Percentiles rank a stretch among this genome's conserved stretches.
Conservation (phyloP, 2,329 filamentous ascomycete genomes). For the Leptodontidium sp. region DNA sequence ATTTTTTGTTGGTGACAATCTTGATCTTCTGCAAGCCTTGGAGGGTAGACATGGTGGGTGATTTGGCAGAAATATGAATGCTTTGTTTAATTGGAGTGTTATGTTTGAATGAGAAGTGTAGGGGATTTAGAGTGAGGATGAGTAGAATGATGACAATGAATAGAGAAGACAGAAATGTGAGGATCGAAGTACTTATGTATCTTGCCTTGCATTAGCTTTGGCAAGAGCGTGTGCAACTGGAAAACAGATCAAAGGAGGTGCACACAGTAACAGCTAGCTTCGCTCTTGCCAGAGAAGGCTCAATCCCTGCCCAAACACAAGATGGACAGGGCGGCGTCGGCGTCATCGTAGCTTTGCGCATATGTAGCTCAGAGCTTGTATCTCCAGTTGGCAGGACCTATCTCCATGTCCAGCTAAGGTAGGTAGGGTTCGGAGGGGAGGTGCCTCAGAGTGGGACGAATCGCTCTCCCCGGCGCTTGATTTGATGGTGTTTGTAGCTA, state of each 20-base stretch:
- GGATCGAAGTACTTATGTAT: conserved; percentile 24
- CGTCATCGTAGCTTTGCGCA: conserved; percentile 29
- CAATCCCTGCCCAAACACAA: conserved; percentile 23
- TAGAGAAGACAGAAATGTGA: conserved; percentile 14
- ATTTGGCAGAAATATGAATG: conserved; percentile 9
- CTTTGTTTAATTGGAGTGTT: neutral
- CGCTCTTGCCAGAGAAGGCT: conserved; percentile 21
- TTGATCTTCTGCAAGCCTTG: conserved; percentile 53
- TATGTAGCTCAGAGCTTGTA: conserved; percentile 17
- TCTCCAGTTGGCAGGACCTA: conserved; percentile 8
- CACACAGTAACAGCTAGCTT: conserved; percentile 4
- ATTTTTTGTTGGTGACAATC: conserved; percentile 65
- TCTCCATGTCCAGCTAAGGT: conserved; percentile 16
- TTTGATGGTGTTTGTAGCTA: conserved; percentile 4
- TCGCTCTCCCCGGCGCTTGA: conserved; percentile 18
- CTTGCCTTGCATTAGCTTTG: conserved; percentile 1
- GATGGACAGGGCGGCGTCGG: conserved; percentile 9
- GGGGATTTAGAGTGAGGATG: conserved; percentile 12
- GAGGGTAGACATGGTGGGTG: conserved; percentile 42
- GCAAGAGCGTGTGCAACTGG: neutral
- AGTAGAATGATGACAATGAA: conserved; percentile 23
- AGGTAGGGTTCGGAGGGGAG: conserved; percentile 18
- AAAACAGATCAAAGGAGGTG: conserved; percentile 13
- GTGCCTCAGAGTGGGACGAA: conserved; percentile 25
- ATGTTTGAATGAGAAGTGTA: conserved; percentile 8